Percentiles rank a stretch among this genome's conserved stretches.
These are phyloP conservation scores for Aspergillus sp. DNA, from an alignment of 2,329 filamentous ascomycete genomes.

Conservation along the genomic window DNA sequence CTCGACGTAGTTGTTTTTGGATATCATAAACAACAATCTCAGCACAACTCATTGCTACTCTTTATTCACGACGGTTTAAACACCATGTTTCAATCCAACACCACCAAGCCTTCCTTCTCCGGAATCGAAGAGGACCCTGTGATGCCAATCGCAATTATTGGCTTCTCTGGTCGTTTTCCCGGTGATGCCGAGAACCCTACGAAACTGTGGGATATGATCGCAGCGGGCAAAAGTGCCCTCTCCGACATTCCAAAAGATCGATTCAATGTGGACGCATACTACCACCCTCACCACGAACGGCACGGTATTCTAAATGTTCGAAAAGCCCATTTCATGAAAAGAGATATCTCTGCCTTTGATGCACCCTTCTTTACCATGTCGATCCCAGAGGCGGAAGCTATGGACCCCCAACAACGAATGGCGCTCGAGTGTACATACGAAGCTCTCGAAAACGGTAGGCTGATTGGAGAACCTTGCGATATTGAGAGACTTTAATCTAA, in stretches of 20 bases:
- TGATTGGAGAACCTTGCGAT: not conserved
- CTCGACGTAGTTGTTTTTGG: too few species aligned
- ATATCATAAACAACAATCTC: too few species aligned
- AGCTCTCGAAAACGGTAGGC: conserved; percentile 5
- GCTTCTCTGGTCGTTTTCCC: conserved; percentile 9
- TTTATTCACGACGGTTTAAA: too few species aligned
- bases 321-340: conserved; percentile 15
- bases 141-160: conserved; percentile 9
- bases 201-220: conserved; percentile 6
- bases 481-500: too few species aligned
- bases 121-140: not conserved
- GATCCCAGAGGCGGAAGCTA: conserved; percentile 10
- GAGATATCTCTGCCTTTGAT: conserved; percentile 21
- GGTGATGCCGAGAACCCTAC: conserved; percentile 2
- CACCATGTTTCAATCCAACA: too few species aligned
- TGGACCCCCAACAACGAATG: conserved; percentile 16
- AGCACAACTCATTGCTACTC: too few species aligned
- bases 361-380: conserved; percentile 24
- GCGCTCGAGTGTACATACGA: conserved; percentile 18
- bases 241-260: conserved; percentile 1
- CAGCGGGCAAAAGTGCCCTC: not conserved
- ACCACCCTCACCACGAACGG: conserved; percentile 1
- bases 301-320: conserved; percentile 1
- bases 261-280: conserved; percentile 3
- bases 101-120: too few species aligned